Evolutionary conservation across 2,329 filamentous ascomycete genomes (phyloP), one percentile per base, ranked within the genome.

Genomic region (Trichoderma lentiforme): DNA sequence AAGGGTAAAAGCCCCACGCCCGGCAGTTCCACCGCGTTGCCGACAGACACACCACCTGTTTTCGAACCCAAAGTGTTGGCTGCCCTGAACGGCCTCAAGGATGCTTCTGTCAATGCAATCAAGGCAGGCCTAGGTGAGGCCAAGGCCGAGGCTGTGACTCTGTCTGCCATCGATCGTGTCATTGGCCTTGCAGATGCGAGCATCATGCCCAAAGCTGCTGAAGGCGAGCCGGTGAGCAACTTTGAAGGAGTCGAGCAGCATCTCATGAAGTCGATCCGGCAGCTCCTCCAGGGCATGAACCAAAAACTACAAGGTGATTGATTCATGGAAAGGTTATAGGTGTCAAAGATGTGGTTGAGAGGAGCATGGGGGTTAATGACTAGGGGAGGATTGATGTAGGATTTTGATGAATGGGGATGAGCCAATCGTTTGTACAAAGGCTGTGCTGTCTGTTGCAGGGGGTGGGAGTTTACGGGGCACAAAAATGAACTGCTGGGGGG

Each of bases 151-250:
- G 81, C 82, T 12, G 79, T 87, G 39, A 80, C 86, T 0, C 76
- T 87, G 36, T 87, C 85, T 2, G 85, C 86, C 14, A 85, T 87
- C 61, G 83, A 87, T 73, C 84, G 85, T 26, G 84, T 85, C 3
- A 79, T 87, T 7, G 86, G 85, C 3, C 81, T 87, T 21, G 82
- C 84, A 4, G 81, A 84, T 39, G 80, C 80, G 5, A 86, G 83
- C 73, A 82, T 84, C 30, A 77, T 83, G 24, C 77, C 81, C 2
- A 80, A 79, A 5, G 75, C 77, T 5, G 77, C 74, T 6, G 80
- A 81, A 58, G 78, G 78, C n/a, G 78, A 82, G 69, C 73, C 75
- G 26, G 75, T 74, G 7, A 78, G 78, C 39, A 80, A 80, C 66
- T 79, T 83, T 64, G 82, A 83, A 63, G 80, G 80, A 21, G 77